phyloP scores from a whole-genome alignment of 768 basidiomycete species.

The Albatrellus ellisii region DNA sequence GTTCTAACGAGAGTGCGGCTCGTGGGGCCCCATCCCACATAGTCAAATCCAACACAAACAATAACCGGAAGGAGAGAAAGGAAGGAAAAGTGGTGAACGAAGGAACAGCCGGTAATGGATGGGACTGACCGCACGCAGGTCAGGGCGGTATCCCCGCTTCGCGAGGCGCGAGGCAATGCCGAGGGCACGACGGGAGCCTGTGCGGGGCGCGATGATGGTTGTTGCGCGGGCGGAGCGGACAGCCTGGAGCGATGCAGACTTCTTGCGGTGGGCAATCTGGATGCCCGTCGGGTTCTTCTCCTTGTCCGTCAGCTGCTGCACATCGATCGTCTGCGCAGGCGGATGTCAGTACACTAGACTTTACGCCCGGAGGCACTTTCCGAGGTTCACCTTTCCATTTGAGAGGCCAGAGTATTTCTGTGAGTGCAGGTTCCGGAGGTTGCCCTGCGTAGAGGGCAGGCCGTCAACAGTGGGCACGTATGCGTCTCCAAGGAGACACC shows the following conservation, averaged over 20 bases:
- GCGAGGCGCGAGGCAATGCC: slow-evolving; percentile 48
- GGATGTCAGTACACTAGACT: too few relatives aligned
- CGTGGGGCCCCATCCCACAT: background rate
- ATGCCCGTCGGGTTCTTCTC: slow-evolving; percentile 40
- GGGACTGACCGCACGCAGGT: slow-evolving; percentile 62
- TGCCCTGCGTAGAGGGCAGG: slow-evolving; percentile 39
- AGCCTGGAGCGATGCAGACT: slow-evolving; percentile 37
- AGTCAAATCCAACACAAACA: background rate
- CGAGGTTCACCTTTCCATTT: slow-evolving; percentile 70
- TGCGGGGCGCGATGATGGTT: slow-evolving; percentile 47
- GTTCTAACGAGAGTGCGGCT: slow-evolving; percentile 84
- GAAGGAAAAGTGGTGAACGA: slow-evolving; percentile 3
- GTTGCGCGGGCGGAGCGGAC: slow-evolving; percentile 37
- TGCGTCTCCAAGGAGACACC: too few relatives aligned
- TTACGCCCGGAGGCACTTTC: too few relatives aligned
- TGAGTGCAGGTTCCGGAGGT: slow-evolving; percentile 82
- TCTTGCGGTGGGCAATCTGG: slow-evolving; percentile 52
- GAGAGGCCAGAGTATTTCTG: slow-evolving; percentile 84
- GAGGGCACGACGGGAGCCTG: slow-evolving; percentile 56
- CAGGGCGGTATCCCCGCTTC: slow-evolving; percentile 64
- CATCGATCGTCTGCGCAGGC: slow-evolving; percentile 56
- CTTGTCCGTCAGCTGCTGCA: slow-evolving; percentile 50
- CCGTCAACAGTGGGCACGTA: background rate
- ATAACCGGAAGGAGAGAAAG: slow-evolving; percentile 4
- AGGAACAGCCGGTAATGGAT: background rate